Evolutionary conservation across 176 grass and related monocot genomes (phyloP).

Genomic region (Ensete ventricosum): DNA sequence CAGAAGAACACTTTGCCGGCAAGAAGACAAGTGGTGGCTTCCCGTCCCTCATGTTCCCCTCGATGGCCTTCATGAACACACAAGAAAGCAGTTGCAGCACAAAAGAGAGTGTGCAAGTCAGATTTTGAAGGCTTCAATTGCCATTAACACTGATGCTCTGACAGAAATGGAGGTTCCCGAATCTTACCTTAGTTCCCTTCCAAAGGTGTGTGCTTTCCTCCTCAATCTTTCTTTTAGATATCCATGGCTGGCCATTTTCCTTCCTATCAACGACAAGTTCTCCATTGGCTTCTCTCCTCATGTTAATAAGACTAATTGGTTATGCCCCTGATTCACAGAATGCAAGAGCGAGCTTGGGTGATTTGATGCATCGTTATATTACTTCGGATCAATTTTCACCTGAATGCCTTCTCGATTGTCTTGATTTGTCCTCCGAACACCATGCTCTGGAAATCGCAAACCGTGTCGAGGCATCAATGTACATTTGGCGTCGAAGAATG

Average conservation of each 20-base stretch:
- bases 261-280: no score
- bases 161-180: slow-evolving; percentile 88
- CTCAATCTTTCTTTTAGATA: not conserved
- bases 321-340: slow-evolving; percentile 28
- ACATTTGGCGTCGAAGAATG: slow-evolving; percentile 67
- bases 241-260: no score
- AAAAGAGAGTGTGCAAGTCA: slow-evolving; percentile 66
- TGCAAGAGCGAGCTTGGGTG: slow-evolving; percentile 58
- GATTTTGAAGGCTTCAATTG: slow-evolving; percentile 87
- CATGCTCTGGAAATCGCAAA: slow-evolving; percentile 86
- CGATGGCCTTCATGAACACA: slow-evolving; percentile 46
- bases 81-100: slow-evolving; percentile 59
- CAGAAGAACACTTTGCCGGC: slow-evolving; percentile 30
- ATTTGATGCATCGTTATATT: slow-evolving; percentile 62
- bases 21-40: slow-evolving; percentile 98
- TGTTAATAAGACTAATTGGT: not conserved
- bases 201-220: slow-evolving; percentile 41
- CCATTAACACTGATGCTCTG: slow-evolving; percentile 78
- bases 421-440: slow-evolving; percentile 65
- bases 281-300: not conserved
- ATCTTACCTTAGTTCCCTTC: slow-evolving; percentile 63
- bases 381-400: slow-evolving; percentile 70
- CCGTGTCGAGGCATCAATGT: slow-evolving; percentile 57
- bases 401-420: slow-evolving; percentile 64
- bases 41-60: slow-evolving; percentile 54